A percentile compares a stretch with the other conserved stretches of the same genome.
Conservation (phyloP, 2,329 filamentous ascomycete genomes). For the Xenosphaeropsis pyriputrescens region DNA sequence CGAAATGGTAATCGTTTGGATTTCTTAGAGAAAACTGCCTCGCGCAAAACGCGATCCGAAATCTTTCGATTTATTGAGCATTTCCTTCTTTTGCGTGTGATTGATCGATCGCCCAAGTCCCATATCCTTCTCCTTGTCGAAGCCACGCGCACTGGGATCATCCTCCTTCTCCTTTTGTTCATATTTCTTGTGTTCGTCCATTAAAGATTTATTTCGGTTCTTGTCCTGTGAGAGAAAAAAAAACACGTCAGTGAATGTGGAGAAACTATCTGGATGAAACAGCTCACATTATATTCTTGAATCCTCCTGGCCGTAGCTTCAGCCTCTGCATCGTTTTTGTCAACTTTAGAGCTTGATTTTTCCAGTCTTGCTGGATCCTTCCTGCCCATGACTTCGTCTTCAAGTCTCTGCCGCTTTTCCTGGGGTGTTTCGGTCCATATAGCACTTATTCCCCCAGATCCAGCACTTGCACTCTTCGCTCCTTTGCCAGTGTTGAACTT, state of each 20-base stretch:
- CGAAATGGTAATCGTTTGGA: no score
- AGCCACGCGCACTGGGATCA: slow-evolving; percentile 77
- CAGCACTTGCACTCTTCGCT: slow-evolving; percentile 25
- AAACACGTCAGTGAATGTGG: background rate
- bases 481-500: slow-evolving; percentile 66
- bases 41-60: slow-evolving; percentile 73
- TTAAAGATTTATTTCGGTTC: slow-evolving; percentile 38
- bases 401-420: slow-evolving; percentile 67
- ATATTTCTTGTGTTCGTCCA: slow-evolving; percentile 27
- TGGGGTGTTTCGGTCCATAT: slow-evolving; percentile 90
- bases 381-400: slow-evolving; percentile 71
- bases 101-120: slow-evolving; percentile 58
- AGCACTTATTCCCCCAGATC: slow-evolving; percentile 13
- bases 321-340: slow-evolving; percentile 18
- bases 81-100: slow-evolving; percentile 57
- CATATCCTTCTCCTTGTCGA: slow-evolving; percentile 93
- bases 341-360: slow-evolving; percentile 7
- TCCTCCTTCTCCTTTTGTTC: slow-evolving; percentile 53
- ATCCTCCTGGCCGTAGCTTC: slow-evolving; percentile 32
- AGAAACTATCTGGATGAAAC: background rate
- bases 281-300: slow-evolving; percentile 33
- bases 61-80: slow-evolving; percentile 65
- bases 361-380: slow-evolving; percentile 13
- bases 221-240: slow-evolving; percentile 20
- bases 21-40: slow-evolving; percentile 41